phyloP scores from a whole-genome alignment of 805 yeast genomes.

The Aciculoconidium aculeatum region DNA sequence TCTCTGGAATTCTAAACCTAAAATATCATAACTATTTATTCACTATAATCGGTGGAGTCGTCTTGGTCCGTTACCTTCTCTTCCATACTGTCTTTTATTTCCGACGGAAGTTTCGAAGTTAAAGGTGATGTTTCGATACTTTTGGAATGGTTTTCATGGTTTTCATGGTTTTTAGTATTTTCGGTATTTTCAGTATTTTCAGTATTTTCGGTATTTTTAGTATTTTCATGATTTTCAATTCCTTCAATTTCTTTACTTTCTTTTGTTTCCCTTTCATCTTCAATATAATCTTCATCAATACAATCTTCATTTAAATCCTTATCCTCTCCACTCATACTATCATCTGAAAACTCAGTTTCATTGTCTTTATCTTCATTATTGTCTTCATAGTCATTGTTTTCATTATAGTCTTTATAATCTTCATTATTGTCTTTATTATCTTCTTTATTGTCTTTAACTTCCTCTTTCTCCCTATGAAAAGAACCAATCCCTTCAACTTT shows the following conservation, averaged over 20 bases:
- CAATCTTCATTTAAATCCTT: no score
- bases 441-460: slow-evolving; percentile 3
- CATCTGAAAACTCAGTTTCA: not conserved
- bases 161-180: no score
- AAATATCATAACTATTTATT: no score
- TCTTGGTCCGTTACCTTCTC: no score
- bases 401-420: not conserved
- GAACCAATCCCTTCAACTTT: slow-evolving; percentile 1
- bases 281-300: slow-evolving; percentile 6
- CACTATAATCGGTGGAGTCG: no score
- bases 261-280: slow-evolving; percentile 4
- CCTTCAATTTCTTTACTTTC: not conserved
- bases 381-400: slow-evolving; percentile 1
- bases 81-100: no score
- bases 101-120: no score
- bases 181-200: no score
- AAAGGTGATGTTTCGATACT: no score
- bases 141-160: no score
- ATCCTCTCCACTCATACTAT: slow-evolving; percentile 1
- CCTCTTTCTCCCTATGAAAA: slow-evolving; percentile 2
- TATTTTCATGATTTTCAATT: not conserved
- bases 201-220: no score
- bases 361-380: not conserved
- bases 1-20: no score
- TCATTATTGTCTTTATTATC: slow-evolving; percentile 1